Evolutionary conservation across 2,329 filamentous ascomycete species (phyloP), one percentile per base, ranked within the genome.

Genomic region (Xylaria sp.): DNA sequence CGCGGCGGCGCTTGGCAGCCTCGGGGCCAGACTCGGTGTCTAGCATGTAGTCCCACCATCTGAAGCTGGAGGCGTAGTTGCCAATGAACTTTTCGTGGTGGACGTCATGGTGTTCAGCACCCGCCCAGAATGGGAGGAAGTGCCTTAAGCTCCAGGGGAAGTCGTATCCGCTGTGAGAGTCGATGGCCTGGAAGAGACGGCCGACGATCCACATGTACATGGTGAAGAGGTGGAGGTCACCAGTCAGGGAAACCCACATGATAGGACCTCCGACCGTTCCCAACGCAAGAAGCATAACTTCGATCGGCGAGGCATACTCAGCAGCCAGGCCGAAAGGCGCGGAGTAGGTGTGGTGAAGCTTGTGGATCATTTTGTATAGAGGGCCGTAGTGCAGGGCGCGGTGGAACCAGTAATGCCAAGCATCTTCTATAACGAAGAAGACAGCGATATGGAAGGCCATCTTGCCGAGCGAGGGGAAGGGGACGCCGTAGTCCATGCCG

Each of bases 1-100:
- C 91, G 56, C 92, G 84, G 70, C 92, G 87, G 70, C 82, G 84
- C 86, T 92, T 92, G 66, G 89, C 83, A 39, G 93, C 91, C 74
- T 95, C 93, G 37, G 90, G 85, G 48, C 90, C 91, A 61, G 91
- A 91, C 82, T 99, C 93, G 58, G 94, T 99, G 75, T 97, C 92
- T 63, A 97, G 82, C 65, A 87, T 73, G 73, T 89, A 96, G 78
- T 99, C 94, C 94, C 94, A 99, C 94, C 94, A 99, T 74, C 93
- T 85, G 86, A 99, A 99, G 80, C 91, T 96, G 71, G 92, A 96
- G 47, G 93, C 81, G 73, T 97, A 99, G 81, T 99, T 99, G 66
- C 94, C 94, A 61, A 99, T 92, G 78, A 99, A 99, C 72, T 92
- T 91, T 80, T 99, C 94, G 78, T 99, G 94, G 78, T 99, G 94